A percentile compares a stretch with the other conserved stretches of the same genome.
Conservation (phyloP, 371 early-diverging fungal genomes). For the Batrachochytrium dendrobatidis region DNA sequence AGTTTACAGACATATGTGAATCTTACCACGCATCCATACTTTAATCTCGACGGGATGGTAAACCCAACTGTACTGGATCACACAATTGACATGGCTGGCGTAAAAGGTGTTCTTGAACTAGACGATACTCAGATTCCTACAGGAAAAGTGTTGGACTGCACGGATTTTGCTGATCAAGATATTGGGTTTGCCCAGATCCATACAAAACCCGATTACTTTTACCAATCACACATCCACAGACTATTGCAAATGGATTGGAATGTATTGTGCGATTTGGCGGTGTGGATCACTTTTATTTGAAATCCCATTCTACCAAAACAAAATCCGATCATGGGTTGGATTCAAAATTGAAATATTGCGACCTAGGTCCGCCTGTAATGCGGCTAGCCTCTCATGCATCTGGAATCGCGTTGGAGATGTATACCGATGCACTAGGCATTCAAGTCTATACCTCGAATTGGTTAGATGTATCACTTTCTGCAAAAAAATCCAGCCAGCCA, state of each 20-base stretch:
- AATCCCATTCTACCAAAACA: constrained; percentile 5
- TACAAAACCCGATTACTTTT: too few species aligned
- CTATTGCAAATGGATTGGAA: constrained; percentile 41
- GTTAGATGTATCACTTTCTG: constrained; percentile 41
- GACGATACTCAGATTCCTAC: constrained; percentile 57
- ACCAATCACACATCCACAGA: constrained; percentile 57
- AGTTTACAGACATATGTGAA: constrained; percentile 37
- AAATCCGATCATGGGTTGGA: not conserved
- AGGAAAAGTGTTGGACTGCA: constrained; percentile 37
- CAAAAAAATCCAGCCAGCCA: constrained; percentile 9
- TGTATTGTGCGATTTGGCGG: constrained; percentile 30
- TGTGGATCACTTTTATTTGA: constrained; percentile 65
- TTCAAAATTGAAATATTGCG: not conserved
- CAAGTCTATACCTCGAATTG: constrained; percentile 71
- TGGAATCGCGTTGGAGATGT: constrained; percentile 52
- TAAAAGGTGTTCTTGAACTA: constrained; percentile 36
- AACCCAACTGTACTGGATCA: constrained; percentile 43
- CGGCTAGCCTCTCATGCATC: too few species aligned
- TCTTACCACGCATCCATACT: constrained; percentile 52
- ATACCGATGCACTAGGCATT: constrained; percentile 62
- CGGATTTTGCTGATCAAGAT: too few species aligned
- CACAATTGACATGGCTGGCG: constrained; percentile 39
- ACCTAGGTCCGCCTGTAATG: constrained; percentile 19
- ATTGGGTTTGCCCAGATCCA: too few species aligned
- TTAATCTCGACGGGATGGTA: constrained; percentile 50